These are phyloP conservation scores for Apiotrichum domesticum DNA, from an alignment of 1,284 basidiomycete genomes.

Conservation along the genomic window DNA sequence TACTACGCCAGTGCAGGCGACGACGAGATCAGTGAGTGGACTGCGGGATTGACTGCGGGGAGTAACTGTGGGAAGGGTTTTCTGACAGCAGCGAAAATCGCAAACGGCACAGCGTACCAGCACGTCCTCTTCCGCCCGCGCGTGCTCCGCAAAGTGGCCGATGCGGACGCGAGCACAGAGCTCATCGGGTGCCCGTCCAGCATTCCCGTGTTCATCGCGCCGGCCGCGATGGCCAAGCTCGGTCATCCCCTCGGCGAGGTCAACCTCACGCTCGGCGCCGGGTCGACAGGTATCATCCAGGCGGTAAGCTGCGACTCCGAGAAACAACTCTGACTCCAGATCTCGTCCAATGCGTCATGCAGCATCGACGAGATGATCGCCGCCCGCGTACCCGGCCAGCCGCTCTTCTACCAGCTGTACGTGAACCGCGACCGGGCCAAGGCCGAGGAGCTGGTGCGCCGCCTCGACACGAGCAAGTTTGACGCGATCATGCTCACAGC, in stretches of 20 bases:
- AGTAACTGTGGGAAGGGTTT: not conserved
- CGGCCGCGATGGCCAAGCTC: conserved; percentile 78
- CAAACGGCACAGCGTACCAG: conserved; percentile 67
- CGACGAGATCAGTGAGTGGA: conserved; percentile 64
- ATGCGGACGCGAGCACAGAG: conserved; percentile 66
- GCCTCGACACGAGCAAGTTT: conserved; percentile 60
- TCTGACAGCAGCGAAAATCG: conserved; percentile 42
- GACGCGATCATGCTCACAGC: conserved; percentile 82
- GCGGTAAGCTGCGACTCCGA: conserved; percentile 51
- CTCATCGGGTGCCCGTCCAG: conserved; percentile 68
- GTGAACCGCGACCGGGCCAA: conserved; percentile 66
- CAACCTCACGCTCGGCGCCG: conserved; percentile 72
- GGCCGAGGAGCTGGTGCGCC: conserved; percentile 65
- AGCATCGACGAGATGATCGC: conserved; percentile 54
- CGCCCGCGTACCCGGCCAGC: conserved; percentile 54
- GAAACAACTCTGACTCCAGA: conserved; percentile 20
- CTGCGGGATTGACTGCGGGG: not conserved
- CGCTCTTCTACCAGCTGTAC: conserved; percentile 77
- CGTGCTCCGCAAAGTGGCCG: conserved; percentile 64
- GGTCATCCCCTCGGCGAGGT: conserved; percentile 83
- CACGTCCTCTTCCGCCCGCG: conserved; percentile 77
- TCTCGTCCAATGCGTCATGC: conserved; percentile 79
- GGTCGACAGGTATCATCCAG: conserved; percentile 68
- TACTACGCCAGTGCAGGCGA: conserved; percentile 80
- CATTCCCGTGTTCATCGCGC: conserved; percentile 76